phyloP scores from a whole-genome alignment of 2,329 filamentous ascomycete genomes.

The Pseudogymnoascus sp. region DNA sequence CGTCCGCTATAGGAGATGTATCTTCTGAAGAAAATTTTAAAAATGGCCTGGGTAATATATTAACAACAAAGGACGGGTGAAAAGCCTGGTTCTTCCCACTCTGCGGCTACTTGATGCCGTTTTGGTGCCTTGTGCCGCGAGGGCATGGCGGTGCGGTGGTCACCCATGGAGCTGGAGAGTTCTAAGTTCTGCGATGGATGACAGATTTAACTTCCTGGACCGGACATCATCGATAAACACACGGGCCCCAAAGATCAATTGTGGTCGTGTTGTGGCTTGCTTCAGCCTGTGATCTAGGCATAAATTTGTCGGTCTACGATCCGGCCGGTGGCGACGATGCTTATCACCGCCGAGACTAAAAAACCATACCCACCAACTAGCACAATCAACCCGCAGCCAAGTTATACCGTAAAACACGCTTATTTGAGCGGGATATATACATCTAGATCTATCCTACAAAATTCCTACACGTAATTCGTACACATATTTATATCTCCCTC shows the following conservation, averaged over 20 bases:
- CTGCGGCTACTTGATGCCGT: not conserved
- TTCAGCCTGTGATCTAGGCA: not conserved
- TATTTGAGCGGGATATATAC: constrained; percentile 7
- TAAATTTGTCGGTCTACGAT: not conserved
- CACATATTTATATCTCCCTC: not conserved
- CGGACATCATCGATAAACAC: not conserved
- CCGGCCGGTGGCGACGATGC: not conserved
- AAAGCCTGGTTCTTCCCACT: not conserved
- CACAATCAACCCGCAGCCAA: not conserved
- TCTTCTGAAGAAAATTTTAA: not conserved
- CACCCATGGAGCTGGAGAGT: not conserved
- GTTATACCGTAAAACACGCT: not conserved
- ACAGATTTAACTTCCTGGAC: not conserved
- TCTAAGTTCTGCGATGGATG: not conserved
- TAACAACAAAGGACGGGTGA: not conserved
- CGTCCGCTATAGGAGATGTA: not conserved
- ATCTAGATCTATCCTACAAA: constrained; percentile 4
- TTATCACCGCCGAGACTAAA: not conserved
- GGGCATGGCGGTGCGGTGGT: not conserved
- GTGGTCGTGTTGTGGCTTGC: not conserved
- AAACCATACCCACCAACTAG: not conserved
- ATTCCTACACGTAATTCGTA: constrained; percentile 5
- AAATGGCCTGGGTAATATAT: not conserved
- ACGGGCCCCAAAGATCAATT: not conserved
- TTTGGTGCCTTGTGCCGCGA: not conserved